Conservation (phyloP, 2,329 filamentous ascomycete species). For the Colletotrichum sp. region DNA sequence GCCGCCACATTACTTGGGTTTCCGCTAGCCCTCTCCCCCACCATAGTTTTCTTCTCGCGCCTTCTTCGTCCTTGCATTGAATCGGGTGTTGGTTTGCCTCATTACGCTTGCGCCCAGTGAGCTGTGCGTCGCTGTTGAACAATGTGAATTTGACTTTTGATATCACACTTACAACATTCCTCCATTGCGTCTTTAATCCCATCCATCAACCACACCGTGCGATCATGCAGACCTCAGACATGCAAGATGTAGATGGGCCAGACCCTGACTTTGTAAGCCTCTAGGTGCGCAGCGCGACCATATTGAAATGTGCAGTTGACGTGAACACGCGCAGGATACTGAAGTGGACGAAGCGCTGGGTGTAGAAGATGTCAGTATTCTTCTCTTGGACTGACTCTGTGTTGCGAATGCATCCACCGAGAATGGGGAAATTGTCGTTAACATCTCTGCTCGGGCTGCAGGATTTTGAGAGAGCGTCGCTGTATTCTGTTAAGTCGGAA, state of each 20-base stretch:
- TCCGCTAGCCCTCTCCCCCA: background rate
- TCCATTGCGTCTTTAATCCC: too few species aligned
- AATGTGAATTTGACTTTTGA: background rate
- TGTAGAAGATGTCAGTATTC: background rate
- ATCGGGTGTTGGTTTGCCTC: background rate
- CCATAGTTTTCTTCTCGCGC: background rate
- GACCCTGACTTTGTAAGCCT: background rate
- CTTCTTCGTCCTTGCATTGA: background rate
- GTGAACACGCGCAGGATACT: background rate
- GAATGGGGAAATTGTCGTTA: background rate
- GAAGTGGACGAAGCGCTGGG: background rate
- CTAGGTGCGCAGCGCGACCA: background rate
- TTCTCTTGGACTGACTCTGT: background rate
- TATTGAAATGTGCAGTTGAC: background rate
- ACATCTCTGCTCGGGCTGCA: accelerated
- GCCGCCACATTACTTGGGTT: background rate
- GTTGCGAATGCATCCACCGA: background rate
- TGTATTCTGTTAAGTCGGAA: background rate
- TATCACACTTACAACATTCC: background rate
- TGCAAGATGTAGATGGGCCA: background rate
- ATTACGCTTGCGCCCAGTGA: background rate
- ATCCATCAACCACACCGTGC: background rate
- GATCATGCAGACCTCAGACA: background rate
- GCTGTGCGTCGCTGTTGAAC: background rate
- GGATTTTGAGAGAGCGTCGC: background rate